Base-by-base conservation (phyloP, 768 basidiomycete genomes). In the Dacryopinax spathularia region DNA sequence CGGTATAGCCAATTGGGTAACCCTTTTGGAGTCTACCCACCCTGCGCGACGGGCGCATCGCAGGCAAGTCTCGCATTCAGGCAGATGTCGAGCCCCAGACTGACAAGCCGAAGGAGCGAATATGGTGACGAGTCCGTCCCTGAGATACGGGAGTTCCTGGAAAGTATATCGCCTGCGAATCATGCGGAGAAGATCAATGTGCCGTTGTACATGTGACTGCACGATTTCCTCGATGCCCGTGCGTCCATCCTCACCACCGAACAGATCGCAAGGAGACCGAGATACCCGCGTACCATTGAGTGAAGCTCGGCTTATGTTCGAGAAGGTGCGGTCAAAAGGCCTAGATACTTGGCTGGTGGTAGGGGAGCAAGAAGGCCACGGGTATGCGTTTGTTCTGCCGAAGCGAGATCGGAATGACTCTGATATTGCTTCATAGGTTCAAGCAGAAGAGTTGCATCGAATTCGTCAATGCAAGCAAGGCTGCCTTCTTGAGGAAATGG, bases 371-470 rank as follows among this genome's bases (percentile, higher is more conserved):
- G 77, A 79, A 63, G 77, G 78, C 18, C 77, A 78, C 59, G 78
- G 78, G 48, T 78, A 35, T 61, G 77, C 34, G 15, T 1, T 22
- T 16, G 22, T 3, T 29, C n/a, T 48, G 18, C 18, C 60, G 34
- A 15, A 20, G 29, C 2, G 35, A 60, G 33, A 5, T 35, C 18
- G 13, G 9, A 5, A 20, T 56, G 48, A 33, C 33, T 59, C 36
- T 69, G 16, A 13, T 60, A 7, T 64, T 10, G 62, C 18, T 22
- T 34, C 41, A n/a, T 76, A 77, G 77, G 6, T 79, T 79, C 70
- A 75, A 67, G 66, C 77, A 78, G 66, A 78, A 76, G 72, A 76
- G 73, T 34, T 75, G 77, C 25, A 76, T 79, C 29, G 77, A 78
- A 63, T 79, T 73, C 39, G 73, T 74, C 43, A 76, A 77, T 33